phyloP scores from a whole-genome alignment of 139 green algal species.

The Chlorella ohadii region DNA sequence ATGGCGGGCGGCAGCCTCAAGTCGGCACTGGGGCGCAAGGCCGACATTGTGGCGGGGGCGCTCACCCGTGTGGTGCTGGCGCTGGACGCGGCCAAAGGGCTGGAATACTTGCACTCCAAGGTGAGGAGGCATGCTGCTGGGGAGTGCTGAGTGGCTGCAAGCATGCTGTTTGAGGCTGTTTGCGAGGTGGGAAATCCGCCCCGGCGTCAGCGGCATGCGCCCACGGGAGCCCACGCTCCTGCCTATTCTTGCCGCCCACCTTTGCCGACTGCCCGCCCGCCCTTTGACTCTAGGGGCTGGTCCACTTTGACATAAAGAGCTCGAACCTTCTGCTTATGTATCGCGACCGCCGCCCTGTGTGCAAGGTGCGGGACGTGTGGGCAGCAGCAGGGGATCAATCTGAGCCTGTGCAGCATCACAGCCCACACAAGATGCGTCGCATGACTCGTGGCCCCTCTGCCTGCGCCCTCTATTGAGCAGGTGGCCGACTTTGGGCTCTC shows the following conservation, averaged over 20 bases:
- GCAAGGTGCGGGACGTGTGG: conserved; percentile 55
- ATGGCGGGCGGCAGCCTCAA: conserved; percentile 71
- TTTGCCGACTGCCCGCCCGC: too few species aligned
- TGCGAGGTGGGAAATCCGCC: too few species aligned
- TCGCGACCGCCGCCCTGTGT: conserved; percentile 67
- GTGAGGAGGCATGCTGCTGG: too few species aligned
- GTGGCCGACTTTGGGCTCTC: conserved; percentile 82
- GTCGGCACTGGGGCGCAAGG: conserved; percentile 58
- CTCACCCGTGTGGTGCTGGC: conserved; percentile 57
- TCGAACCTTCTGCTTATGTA: conserved; percentile 76
- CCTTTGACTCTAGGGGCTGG: conserved; percentile 37
- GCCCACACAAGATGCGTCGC: too few species aligned
- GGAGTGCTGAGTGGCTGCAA: too few species aligned
- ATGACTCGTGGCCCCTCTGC: neutral
- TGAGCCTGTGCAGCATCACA: too few species aligned
- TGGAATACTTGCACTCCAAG: conserved; percentile 85
- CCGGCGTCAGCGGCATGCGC: too few species aligned
- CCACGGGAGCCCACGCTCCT: too few species aligned
- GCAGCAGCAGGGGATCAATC: too few species aligned
- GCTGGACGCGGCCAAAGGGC: conserved; percentile 71
- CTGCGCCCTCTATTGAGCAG: neutral
- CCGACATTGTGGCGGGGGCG: conserved; percentile 52
- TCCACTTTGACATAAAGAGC: conserved; percentile 85
- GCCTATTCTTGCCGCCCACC: too few species aligned
- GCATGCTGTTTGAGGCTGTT: too few species aligned